A percentile compares a stretch with the other conserved stretches of the same genome.
Conservation (phyloP, 805 yeast genomes). For the Candida xiaguanensis region DNA sequence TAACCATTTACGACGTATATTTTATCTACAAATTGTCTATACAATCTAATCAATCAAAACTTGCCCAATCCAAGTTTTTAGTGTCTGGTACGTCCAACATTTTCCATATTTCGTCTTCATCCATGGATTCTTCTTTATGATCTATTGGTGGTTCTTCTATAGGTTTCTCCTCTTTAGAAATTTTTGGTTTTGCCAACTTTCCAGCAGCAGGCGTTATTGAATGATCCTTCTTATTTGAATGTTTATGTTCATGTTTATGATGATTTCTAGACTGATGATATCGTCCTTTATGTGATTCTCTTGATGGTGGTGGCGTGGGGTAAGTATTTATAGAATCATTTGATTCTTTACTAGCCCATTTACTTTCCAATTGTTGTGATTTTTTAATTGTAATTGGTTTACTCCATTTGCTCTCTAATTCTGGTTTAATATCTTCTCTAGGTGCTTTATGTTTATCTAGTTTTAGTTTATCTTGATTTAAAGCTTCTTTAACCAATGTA, state of each 20-base stretch:
- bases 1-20: no score
- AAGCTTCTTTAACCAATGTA: constrained; percentile 22
- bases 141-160: background rate
- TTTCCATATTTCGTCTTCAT: constrained; percentile 5
- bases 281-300: background rate
- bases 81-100: constrained; percentile 7
- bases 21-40: no score
- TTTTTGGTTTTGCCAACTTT: constrained; percentile 30
- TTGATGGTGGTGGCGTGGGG: constrained; percentile 6
- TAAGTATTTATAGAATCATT: constrained; percentile 1
- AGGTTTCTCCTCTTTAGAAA: no score
- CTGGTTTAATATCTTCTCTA: background rate
- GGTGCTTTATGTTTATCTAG: background rate
- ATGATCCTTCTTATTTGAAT: no score
- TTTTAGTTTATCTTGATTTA: constrained; percentile 16
- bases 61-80: constrained; percentile 9
- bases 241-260: background rate
- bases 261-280: background rate
- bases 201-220: constrained; percentile 31
- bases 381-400: constrained; percentile 12
- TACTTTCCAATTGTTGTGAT: constrained; percentile 22
- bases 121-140: background rate
- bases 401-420: constrained; percentile 8
- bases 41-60: constrained; percentile 4
- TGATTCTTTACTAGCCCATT: constrained; percentile 26